Base-by-base conservation (phyloP, 169 alveolate genomes). In the Plasmodium falciparum region DNA sequence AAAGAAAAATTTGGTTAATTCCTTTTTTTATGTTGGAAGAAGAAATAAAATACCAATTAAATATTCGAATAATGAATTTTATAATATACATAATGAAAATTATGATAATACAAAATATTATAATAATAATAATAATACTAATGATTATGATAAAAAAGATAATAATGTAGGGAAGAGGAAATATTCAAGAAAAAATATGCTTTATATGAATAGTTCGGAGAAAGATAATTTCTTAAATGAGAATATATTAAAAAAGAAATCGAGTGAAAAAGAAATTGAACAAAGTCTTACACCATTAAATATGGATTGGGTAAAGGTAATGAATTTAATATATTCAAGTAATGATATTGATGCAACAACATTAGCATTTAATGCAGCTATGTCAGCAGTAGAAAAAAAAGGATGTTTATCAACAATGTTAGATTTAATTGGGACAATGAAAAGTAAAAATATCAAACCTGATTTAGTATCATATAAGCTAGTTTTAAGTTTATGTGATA, bases 391-490 rank as follows among this genome's bases (percentile, higher is more conserved):
- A 12, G 91, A 83, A 83, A 83, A 83, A 62, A 83, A 83, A 50
- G 86, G 91, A 24, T 83, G 91, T 49, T 72, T 83, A 62, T 20
- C 33, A 33, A 54, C 86, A 29, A 59, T 83, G 43, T 17, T 83
- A 49, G 91, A 83, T 45, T 15, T 83, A 58, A 56, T 83, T 62
- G 91, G 71, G 59, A 70, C 49, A n/a, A 83, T 83, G 91, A 83
- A 83, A 69, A 83, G 70, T 6, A 83, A 83, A 83, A 83, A 83
- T 49, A 83, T 83, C 69, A 83, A 83, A 83, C 91, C 91, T 59
- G 91, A 83, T 58, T 17, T 83, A 62, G 74, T 83, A 5, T 83
- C 91, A 3, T 83, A 83, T 62, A 83, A 83, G 12, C 45, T 83
- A 15, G 47, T 83, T 59, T 63, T 83, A 29, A 59, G 86, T 8